A percentile compares a stretch with the other conserved stretches of the same genome.
Conservation (phyloP, 805 yeast species). For the Wickerhamomyces tratensis region DNA sequence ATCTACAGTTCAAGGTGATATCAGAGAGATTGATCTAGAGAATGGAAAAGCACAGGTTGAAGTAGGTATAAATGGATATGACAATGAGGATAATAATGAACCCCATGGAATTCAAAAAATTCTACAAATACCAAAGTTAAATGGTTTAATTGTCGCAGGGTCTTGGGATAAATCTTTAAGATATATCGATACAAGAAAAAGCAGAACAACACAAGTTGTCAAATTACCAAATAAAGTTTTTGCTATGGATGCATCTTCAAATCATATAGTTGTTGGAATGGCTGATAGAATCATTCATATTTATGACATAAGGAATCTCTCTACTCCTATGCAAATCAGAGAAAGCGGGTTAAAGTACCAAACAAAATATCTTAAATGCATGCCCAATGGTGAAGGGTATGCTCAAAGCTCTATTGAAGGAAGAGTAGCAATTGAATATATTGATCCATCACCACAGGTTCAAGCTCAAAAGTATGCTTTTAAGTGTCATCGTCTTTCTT, state of each 20-base stretch:
- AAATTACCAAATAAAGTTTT: constrained; percentile 41
- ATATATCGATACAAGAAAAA: constrained; percentile 31
- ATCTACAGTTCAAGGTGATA: constrained; percentile 47
- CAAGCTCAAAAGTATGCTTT: constrained; percentile 57
- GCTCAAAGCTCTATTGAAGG: constrained; percentile 77
- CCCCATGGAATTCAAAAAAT: constrained; percentile 29
- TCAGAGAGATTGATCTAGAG: constrained; percentile 42
- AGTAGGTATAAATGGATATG: neutral
- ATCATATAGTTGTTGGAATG: constrained; percentile 42
- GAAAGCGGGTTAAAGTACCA: constrained; percentile 64
- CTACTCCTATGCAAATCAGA: constrained; percentile 36
- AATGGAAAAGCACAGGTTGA: constrained; percentile 19
- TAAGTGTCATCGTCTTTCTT: constrained; percentile 60
- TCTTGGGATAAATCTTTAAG: constrained; percentile 53
- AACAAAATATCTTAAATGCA: constrained; percentile 42
- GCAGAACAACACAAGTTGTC: constrained; percentile 1
- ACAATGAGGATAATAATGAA: constrained; percentile 21
- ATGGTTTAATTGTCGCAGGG: constrained; percentile 36
- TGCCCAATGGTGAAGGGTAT: constrained; percentile 49
- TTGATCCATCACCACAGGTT: constrained; percentile 35
- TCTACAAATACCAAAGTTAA: constrained; percentile 10
- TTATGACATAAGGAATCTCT: constrained; percentile 42
- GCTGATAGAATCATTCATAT: constrained; percentile 43
- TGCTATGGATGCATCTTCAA: constrained; percentile 46
- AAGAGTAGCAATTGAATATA: constrained; percentile 64